Conservation (phyloP, 1,139 yeast species). For the Lodderomyces orthopsilosis region DNA sequence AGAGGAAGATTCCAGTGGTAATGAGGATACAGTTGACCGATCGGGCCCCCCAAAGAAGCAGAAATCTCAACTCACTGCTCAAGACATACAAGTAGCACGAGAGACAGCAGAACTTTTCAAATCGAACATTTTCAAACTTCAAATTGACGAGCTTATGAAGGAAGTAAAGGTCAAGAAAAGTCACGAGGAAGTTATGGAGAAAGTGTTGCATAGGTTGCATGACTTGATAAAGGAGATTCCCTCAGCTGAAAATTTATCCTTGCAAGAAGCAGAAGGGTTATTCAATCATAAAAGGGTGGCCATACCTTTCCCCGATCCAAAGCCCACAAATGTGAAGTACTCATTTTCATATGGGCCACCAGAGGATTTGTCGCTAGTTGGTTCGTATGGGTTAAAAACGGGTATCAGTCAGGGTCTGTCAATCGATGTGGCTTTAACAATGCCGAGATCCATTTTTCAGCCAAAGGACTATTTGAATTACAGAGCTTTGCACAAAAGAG, state of each 20-base stretch:
- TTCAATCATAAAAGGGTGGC: conserved; percentile 51
- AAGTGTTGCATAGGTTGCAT: conserved; percentile 72
- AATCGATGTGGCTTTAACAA: conserved; percentile 75
- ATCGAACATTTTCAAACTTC: conserved; percentile 89
- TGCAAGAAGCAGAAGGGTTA: conserved; percentile 50
- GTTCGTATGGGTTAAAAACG: conserved; percentile 86
- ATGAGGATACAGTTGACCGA: conserved; percentile 15
- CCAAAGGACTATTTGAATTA: conserved; percentile 88
- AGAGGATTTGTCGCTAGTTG: conserved; percentile 72
- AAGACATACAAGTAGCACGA: conserved; percentile 85
- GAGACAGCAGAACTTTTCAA: conserved; percentile 93
- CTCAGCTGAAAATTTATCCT: conserved; percentile 45
- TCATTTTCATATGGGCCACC: conserved; percentile 73
- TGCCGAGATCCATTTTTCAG: conserved; percentile 75
- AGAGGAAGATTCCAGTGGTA: conserved; percentile 10
- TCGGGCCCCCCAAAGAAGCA: conserved; percentile 24
- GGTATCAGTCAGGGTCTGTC: conserved; percentile 59
- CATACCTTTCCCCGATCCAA: conserved; percentile 89
- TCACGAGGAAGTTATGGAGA: conserved; percentile 66
- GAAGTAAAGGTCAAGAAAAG: conserved; percentile 75
- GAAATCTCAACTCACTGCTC: conserved; percentile 56
- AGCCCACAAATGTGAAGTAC: conserved; percentile 68
- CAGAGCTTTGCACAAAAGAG: conserved; percentile 84
- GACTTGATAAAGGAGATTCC: conserved; percentile 66
- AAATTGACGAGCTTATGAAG: conserved; percentile 83